Conservation (phyloP, 2,329 filamentous ascomycete species). For the Triangularia setosa region DNA sequence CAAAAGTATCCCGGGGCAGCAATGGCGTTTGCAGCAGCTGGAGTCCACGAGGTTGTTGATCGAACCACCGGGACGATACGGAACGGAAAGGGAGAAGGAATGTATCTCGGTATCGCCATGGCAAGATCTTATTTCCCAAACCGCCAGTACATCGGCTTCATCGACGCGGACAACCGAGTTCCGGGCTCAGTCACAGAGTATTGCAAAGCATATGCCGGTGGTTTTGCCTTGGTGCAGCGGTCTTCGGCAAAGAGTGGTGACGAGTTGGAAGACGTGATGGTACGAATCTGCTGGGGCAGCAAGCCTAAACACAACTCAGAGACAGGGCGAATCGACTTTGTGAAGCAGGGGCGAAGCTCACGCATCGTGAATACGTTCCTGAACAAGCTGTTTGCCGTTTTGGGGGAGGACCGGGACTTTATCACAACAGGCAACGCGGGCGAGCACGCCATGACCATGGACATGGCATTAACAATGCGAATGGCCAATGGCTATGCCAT, state of each 20-base stretch:
- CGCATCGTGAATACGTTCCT: conserved; percentile 32
- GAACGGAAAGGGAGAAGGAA: conserved; percentile 33
- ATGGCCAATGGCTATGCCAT: conserved; percentile 33
- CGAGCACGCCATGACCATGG: conserved; percentile 36
- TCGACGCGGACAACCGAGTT: conserved; percentile 34
- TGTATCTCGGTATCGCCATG: conserved; percentile 32
- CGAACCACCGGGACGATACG: conserved; percentile 21
- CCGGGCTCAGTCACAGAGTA: conserved; percentile 32
- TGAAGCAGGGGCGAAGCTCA: conserved; percentile 30
- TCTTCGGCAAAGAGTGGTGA: background rate
- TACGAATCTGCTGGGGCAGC: conserved; percentile 32
- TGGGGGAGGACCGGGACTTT: conserved; percentile 12
- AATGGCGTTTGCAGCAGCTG: conserved; percentile 22
- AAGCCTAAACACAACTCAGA: conserved; percentile 30
- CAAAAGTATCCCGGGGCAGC: conserved; percentile 29
- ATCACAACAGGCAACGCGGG: conserved; percentile 34
- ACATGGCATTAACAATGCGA: conserved; percentile 32
- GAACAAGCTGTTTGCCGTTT: conserved; percentile 24
- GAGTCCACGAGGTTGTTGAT: conserved; percentile 26
- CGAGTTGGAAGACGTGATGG: conserved; percentile 27
- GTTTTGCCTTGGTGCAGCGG: conserved; percentile 26
- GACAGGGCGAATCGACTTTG: conserved; percentile 27
- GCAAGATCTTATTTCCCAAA: conserved; percentile 24
- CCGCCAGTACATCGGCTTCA: conserved; percentile 30
- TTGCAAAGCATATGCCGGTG: conserved; percentile 32